A percentile compares a stretch with the other conserved stretches of the same genome.
Evolutionary conservation across 2,329 filamentous ascomycete genomes (phyloP).

Genomic region (Beauveria sp.): DNA sequence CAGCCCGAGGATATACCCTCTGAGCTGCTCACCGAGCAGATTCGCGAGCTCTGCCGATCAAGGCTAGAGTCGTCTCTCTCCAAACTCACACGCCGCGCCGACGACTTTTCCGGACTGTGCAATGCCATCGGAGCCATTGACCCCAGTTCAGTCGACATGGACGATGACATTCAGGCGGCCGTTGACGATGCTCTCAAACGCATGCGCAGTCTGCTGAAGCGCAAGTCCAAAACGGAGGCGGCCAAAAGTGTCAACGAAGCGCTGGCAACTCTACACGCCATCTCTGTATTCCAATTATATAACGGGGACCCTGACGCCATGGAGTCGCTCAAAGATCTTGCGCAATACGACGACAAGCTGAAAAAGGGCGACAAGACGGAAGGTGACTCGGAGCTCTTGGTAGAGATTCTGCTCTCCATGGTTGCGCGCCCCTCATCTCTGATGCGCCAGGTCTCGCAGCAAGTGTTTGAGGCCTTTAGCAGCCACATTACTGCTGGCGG

Average conservation of each 20-base stretch:
- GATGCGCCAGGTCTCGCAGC: conserved; percentile 77
- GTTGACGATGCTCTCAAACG: conserved; percentile 43
- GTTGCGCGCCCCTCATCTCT: conserved; percentile 77
- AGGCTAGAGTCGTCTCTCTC: conserved; percentile 52
- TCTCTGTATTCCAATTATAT: conserved; percentile 82
- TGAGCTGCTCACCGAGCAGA: conserved; percentile 41
- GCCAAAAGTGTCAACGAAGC: conserved; percentile 46
- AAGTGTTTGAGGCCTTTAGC: conserved; percentile 80
- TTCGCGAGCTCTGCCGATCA: conserved; percentile 46
- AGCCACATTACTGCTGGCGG: conserved; percentile 65
- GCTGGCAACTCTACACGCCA: conserved; percentile 71
- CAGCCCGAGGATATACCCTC: conserved; percentile 32
- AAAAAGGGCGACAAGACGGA: conserved; percentile 45
- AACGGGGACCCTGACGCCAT: conserved; percentile 83
- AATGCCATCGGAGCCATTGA: conserved; percentile 47
- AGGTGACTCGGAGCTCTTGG: conserved; percentile 61
- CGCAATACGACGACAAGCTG: conserved; percentile 63
- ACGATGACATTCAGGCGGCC: conserved; percentile 45
- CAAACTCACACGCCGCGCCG: conserved; percentile 45
- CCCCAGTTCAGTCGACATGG: conserved; percentile 43
- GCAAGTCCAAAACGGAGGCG: conserved; percentile 25
- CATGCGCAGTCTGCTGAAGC: conserved; percentile 45
- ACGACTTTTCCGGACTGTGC: conserved; percentile 46
- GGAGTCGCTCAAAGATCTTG: conserved; percentile 73
- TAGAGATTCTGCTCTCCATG: conserved; percentile 87